A percentile compares a stretch with the other conserved stretches of the same genome.
Evolutionary conservation across 2,329 filamentous ascomycete genomes (phyloP).

Genomic region (Apiospora pterosperma): DNA sequence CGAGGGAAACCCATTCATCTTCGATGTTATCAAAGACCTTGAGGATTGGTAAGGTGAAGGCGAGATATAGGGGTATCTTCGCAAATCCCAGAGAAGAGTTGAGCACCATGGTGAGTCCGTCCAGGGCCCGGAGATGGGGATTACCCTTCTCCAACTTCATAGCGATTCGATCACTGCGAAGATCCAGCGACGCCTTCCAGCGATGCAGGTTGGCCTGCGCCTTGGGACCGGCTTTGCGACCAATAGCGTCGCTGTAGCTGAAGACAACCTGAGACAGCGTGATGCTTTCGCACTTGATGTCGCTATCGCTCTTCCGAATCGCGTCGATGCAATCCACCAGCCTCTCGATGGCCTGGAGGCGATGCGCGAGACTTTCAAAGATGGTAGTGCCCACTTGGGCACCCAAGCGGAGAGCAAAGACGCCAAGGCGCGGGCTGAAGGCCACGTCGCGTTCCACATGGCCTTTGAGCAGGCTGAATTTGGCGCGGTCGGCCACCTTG

Average conservation of each 20-base stretch:
- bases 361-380: slow-evolving; percentile 54
- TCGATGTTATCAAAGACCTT: slow-evolving; percentile 60
- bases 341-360: slow-evolving; percentile 65
- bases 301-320: slow-evolving; percentile 52
- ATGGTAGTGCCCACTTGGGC: slow-evolving; percentile 57
- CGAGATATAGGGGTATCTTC: slow-evolving; percentile 51
- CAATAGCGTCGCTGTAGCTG: slow-evolving; percentile 51
- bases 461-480: slow-evolving; percentile 52
- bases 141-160: slow-evolving; percentile 60
- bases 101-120: slow-evolving; percentile 53
- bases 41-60: slow-evolving; percentile 62
- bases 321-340: slow-evolving; percentile 68
- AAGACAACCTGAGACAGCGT: slow-evolving; percentile 64
- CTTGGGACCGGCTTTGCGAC: background rate
- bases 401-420: slow-evolving; percentile 60
- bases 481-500: slow-evolving; percentile 47
- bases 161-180: slow-evolving; percentile 50
- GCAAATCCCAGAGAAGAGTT: slow-evolving; percentile 42
- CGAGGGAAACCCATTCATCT: slow-evolving; percentile 42
- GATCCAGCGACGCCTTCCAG: slow-evolving; percentile 57
- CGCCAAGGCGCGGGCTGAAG: slow-evolving; percentile 56
- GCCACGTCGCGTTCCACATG: slow-evolving; percentile 59
- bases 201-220: slow-evolving; percentile 17
- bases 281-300: slow-evolving; percentile 55
- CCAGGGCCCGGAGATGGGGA: slow-evolving; percentile 63